phyloP scores from a whole-genome alignment of 202 grass and related monocot species.

The Dendrocalamus latiflorus region DNA sequence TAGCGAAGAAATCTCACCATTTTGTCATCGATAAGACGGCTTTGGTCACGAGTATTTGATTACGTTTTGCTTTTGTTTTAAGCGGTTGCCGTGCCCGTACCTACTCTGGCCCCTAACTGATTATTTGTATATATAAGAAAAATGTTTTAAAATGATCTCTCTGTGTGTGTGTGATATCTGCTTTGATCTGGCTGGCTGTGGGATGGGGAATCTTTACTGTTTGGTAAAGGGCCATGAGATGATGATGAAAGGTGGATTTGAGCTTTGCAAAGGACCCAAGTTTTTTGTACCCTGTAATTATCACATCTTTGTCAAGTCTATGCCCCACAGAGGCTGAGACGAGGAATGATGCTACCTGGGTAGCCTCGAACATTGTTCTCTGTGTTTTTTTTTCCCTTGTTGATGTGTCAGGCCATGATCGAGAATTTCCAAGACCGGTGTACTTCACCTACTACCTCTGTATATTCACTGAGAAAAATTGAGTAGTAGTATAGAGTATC shows the following conservation, averaged over 20 bases:
- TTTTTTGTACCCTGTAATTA: constrained; percentile 55
- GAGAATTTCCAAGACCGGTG: constrained; percentile 20
- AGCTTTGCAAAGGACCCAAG: constrained; percentile 60
- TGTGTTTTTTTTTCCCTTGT: neutral
- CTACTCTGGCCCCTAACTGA: neutral
- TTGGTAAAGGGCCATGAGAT: constrained; percentile 35
- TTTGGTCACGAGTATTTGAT: neutral
- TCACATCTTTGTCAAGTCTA: constrained; percentile 49
- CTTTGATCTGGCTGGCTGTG: constrained; percentile 16
- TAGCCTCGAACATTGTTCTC: constrained; percentile 31
- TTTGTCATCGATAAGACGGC: neutral
- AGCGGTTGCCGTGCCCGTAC: neutral
- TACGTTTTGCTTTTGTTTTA: neutral
- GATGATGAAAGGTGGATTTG: constrained; percentile 52
- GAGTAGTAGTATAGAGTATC: neutral
- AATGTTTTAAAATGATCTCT: neutral
- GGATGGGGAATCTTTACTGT: constrained; percentile 55
- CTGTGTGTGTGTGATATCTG: neutral
- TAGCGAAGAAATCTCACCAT: neutral
- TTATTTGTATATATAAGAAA: neutral
- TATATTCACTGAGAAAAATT: neutral
- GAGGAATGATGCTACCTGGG: constrained; percentile 48
- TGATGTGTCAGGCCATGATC: constrained; percentile 51
- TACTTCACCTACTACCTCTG: constrained; percentile 18
- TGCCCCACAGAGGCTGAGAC: constrained; percentile 24